phyloP scores from a whole-genome alignment of 2,329 filamentous ascomycete species.

The Diaporthe vexans region DNA sequence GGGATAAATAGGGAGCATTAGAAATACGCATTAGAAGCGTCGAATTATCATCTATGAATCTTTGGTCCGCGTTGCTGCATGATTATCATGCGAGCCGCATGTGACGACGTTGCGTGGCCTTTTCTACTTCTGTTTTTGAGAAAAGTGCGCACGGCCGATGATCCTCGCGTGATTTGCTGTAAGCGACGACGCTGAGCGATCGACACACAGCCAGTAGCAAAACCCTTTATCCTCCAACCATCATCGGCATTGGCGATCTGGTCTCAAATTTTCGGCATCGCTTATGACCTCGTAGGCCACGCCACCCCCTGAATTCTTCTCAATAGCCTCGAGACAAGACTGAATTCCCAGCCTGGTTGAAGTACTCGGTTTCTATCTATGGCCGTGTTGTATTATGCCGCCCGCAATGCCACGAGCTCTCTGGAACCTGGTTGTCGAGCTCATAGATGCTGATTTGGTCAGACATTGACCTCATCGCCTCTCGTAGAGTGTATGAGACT shows the following conservation, averaged over 20 bases:
- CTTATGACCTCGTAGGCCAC: too few species aligned
- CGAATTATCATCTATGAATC: constrained; percentile 5
- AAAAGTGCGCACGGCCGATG: background rate
- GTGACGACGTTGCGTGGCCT: background rate
- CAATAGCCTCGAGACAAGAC: too few species aligned
- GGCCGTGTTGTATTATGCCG: background rate
- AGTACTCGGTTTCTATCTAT: background rate
- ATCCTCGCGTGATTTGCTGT: background rate
- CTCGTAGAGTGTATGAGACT: too few species aligned
- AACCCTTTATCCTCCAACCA: background rate
- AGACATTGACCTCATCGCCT: background rate
- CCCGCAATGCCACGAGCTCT: background rate
- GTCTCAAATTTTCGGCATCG: too few species aligned
- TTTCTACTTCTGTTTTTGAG: background rate
- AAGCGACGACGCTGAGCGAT: background rate
- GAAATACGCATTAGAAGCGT: constrained; percentile 33
- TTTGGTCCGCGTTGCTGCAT: background rate
- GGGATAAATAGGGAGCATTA: constrained; percentile 41
- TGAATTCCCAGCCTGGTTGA: background rate
- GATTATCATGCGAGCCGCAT: background rate
- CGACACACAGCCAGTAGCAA: background rate
- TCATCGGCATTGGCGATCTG: background rate
- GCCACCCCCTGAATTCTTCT: too few species aligned
- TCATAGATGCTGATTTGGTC: background rate
- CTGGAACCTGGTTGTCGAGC: background rate